These are phyloP conservation scores for Colletotrichum ledebouriae DNA, from an alignment of 2,329 filamentous ascomycete genomes.

Conservation along the genomic window DNA sequence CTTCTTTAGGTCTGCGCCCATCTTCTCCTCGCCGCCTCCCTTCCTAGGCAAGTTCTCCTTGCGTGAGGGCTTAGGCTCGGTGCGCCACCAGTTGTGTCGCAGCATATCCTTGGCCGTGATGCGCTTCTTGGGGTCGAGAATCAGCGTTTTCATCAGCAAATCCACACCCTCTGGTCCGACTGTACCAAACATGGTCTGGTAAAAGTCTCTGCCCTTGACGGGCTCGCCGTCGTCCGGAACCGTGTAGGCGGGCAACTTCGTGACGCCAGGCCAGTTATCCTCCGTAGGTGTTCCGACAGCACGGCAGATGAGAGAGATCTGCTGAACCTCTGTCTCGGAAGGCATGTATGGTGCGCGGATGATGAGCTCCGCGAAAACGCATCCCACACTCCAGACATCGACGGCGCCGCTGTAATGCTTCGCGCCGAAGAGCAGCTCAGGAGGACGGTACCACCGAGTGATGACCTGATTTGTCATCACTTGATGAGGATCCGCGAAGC, in stretches of 20 bases:
- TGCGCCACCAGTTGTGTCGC: conserved; percentile 87
- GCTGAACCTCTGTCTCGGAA: conserved; percentile 87
- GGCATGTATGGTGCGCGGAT: conserved; percentile 86
- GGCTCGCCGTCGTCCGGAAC: conserved; percentile 71
- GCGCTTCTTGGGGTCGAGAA: conserved; percentile 87
- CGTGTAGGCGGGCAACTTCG: conserved; percentile 84
- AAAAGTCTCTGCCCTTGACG: conserved; percentile 78
- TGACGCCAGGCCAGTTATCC: conserved; percentile 95
- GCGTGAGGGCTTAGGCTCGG: conserved; percentile 84
- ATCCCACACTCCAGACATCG: conserved; percentile 93
- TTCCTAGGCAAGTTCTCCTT: conserved; percentile 87
- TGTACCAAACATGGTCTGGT: conserved; percentile 81
- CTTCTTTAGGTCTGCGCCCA: conserved; percentile 86
- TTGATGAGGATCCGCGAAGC: conserved; percentile 88
- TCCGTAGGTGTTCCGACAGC: conserved; percentile 92
- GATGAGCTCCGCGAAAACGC: conserved; percentile 93
- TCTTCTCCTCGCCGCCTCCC: conserved; percentile 77
- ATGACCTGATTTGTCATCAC: conserved; percentile 96
- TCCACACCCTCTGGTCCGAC: conserved; percentile 88
- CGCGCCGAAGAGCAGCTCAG: conserved; percentile 92
- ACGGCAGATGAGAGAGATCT: conserved; percentile 86
- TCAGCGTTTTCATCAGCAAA: conserved; percentile 86
- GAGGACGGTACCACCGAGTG: conserved; percentile 95
- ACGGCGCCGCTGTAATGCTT: conserved; percentile 91
- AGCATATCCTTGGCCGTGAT: conserved; percentile 84